phyloP scores from a whole-genome alignment of 116 monocot genomes.

The Iris pallida region DNA sequence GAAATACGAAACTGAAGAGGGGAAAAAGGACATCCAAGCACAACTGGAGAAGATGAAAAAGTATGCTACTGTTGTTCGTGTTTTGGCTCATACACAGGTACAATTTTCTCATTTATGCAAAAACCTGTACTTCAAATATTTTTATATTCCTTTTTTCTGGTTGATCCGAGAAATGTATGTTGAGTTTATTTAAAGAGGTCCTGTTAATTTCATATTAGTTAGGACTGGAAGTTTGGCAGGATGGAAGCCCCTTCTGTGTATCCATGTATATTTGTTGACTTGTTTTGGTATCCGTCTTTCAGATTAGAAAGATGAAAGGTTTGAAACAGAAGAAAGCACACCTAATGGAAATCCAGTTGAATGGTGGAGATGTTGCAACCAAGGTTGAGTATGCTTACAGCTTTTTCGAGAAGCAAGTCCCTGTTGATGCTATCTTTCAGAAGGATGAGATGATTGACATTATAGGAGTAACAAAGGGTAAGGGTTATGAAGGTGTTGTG shows the following conservation, averaged over 20 bases:
- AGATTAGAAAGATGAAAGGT: slow-evolving; percentile 41
- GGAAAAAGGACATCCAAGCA: slow-evolving; percentile 32
- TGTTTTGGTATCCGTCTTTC: not conserved
- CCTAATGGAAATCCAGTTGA: slow-evolving; percentile 42
- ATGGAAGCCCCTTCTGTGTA: no score
- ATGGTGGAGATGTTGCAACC: slow-evolving; percentile 29
- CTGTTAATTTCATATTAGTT: no score
- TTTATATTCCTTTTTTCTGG: no score
- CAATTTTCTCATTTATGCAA: no score
- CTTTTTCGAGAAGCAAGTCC: slow-evolving; percentile 40
- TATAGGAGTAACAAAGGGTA: slow-evolving; percentile 43
- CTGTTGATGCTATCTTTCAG: slow-evolving; percentile 40
- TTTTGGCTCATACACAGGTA: slow-evolving; percentile 41
- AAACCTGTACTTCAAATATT: no score
- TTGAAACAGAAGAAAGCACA: slow-evolving; percentile 50
- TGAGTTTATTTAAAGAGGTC: no score
- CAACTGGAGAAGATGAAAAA: slow-evolving; percentile 36
- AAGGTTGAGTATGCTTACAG: slow-evolving; percentile 39
- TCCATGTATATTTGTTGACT: no score
- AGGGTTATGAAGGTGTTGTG: slow-evolving; percentile 44
- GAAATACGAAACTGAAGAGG: slow-evolving; percentile 33
- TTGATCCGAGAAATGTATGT: no score
- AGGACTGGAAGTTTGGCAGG: no score
- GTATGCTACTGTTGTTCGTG: slow-evolving; percentile 37
- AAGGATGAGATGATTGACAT: slow-evolving; percentile 46